These are phyloP conservation scores for Usnea hakonensis DNA, from an alignment of 495 filamentous ascomycete genomes.

Conservation along the genomic window DNA sequence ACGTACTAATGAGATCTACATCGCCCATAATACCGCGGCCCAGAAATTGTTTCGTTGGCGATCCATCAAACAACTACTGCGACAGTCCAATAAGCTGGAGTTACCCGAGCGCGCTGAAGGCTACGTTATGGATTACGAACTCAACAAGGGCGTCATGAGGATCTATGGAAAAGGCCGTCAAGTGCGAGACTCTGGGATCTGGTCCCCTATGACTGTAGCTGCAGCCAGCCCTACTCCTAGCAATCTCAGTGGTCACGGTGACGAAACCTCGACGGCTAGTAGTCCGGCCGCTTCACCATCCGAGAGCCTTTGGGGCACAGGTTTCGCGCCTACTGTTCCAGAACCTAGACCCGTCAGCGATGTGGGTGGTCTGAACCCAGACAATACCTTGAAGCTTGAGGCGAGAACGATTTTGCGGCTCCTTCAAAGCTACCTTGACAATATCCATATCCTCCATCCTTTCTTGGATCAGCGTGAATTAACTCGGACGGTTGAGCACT, in stretches of 20 bases:
- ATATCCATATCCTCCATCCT: constrained; percentile 86
- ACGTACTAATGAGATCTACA: constrained; percentile 43
- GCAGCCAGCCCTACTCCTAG: constrained; percentile 27
- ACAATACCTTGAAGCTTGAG: constrained; percentile 59
- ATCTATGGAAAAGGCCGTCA: constrained; percentile 74
- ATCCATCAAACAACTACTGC: constrained; percentile 51
- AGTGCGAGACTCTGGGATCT: constrained; percentile 34
- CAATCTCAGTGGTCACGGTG: constrained; percentile 23
- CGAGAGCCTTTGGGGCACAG: constrained; percentile 34
- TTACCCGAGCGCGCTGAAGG: constrained; percentile 41
- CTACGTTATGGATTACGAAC: constrained; percentile 70
- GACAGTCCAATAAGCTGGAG: constrained; percentile 29
- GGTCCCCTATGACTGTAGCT: constrained; percentile 14
- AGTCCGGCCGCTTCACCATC: constrained; percentile 24
- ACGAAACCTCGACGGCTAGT: constrained; percentile 25
- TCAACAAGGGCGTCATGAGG: constrained; percentile 64
- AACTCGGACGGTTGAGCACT: constrained; percentile 42
- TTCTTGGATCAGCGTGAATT: constrained; percentile 58
- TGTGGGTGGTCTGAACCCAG: constrained; percentile 47
- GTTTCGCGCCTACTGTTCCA: constrained; percentile 20
- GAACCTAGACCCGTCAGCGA: constrained; percentile 21
- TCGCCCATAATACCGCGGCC: constrained; percentile 74
- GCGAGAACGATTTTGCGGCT: constrained; percentile 53
- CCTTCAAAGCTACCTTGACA: constrained; percentile 61
- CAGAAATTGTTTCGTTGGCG: constrained; percentile 68